These are phyloP conservation scores for Nidula microcarpa DNA, from an alignment of 768 basidiomycete genomes.

Conservation along the genomic window DNA sequence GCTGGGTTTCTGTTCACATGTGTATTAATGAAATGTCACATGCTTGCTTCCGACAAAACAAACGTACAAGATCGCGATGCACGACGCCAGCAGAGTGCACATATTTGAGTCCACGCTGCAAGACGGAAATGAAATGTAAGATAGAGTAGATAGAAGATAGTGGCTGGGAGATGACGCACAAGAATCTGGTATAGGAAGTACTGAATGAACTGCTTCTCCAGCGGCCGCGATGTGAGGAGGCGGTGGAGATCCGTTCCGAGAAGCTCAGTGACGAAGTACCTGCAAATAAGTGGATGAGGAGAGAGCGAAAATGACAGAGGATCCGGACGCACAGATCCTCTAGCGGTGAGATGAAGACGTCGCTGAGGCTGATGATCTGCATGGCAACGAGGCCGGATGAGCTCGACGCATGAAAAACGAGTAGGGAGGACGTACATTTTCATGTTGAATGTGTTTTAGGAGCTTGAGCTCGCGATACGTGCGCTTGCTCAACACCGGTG, in stretches of 20 bases:
- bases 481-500: conserved; percentile 95
- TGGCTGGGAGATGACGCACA: conserved; percentile 38
- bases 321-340: conserved; percentile 79
- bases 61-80: conserved; percentile 86
- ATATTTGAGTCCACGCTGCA: conserved; percentile 94
- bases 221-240: conserved; percentile 89
- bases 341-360: conserved; percentile 99
- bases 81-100: conserved; percentile 99
- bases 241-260: conserved; percentile 98
- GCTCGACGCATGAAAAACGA: not conserved
- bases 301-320: not conserved
- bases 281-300: conserved; percentile 23
- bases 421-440: conserved; percentile 64
- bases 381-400: conserved; percentile 1
- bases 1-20: conserved; percentile 78
- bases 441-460: conserved; percentile 97
- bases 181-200: conserved; percentile 99
- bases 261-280: conserved; percentile 98
- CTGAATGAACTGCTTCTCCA: conserved; percentile 99
- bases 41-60: not conserved
- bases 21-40: conserved; percentile 3
- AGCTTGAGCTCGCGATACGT: conserved; percentile 98
- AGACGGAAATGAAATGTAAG: conserved; percentile 1
- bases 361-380: conserved; percentile 96
- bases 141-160: not conserved